Conservation (phyloP, 1,284 basidiomycete species). For the Melanopsichium pennsylvanicum region DNA sequence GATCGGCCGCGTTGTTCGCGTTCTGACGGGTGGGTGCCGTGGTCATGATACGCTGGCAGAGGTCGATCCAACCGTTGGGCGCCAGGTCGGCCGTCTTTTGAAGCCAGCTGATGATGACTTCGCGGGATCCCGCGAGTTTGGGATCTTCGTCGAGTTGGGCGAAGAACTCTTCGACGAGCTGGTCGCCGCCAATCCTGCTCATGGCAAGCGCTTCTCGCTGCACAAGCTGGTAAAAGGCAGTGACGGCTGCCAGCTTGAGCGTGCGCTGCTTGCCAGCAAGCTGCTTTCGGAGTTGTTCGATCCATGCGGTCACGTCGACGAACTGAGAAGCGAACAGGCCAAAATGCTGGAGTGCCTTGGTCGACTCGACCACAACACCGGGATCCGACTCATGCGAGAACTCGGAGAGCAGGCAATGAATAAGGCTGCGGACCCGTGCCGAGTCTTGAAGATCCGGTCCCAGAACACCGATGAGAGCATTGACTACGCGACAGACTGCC, state of each 20-base stretch:
- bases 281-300: conserved; percentile 42
- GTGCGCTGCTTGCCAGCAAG: conserved; percentile 68
- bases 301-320: conserved; percentile 55
- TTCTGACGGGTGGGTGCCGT: conserved; percentile 9
- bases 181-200: conserved; percentile 91
- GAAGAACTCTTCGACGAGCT: conserved; percentile 91
- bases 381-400: conserved; percentile 84
- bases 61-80: conserved; percentile 95
- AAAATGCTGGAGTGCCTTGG: conserved; percentile 94
- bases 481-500: conserved; percentile 87
- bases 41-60: conserved; percentile 92
- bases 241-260: conserved; percentile 90
- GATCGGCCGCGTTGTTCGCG: conserved; percentile 5
- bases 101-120: conserved; percentile 94
- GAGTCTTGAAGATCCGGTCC: conserved; percentile 95
- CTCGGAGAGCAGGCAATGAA: conserved; percentile 85
- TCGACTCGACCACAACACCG: conserved; percentile 87
- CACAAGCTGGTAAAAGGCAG: conserved; percentile 94
- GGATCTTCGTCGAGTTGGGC: conserved; percentile 92
- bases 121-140: conserved; percentile 89
- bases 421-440: conserved; percentile 76
- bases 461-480: conserved; percentile 89
- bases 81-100: conserved; percentile 90
- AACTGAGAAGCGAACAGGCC: conserved; percentile 91
- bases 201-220: conserved; percentile 91